Conservation (phyloP, 2,329 filamentous ascomycete genomes). For the Ceratocystis albifundus region DNA sequence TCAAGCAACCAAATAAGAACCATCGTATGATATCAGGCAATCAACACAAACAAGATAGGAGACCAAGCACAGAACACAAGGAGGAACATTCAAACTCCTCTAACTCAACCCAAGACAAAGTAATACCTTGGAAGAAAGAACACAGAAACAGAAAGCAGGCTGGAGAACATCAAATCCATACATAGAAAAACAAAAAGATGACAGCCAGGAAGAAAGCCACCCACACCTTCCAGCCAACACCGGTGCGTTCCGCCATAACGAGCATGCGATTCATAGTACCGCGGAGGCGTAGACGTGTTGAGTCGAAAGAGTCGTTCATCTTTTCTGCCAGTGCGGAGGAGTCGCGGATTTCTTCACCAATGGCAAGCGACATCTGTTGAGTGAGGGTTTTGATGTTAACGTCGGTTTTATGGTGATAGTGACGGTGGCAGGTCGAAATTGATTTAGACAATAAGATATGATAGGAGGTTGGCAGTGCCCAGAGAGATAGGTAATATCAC, state of each 20-base stretch:
- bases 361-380: constrained; percentile 69
- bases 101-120: background rate
- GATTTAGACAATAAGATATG: no score
- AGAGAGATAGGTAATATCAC: background rate
- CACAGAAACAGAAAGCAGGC: background rate
- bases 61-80: constrained; percentile 2
- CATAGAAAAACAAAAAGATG: constrained; percentile 73
- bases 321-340: constrained; percentile 79
- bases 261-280: constrained; percentile 98
- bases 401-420: no score
- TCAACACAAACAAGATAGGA: background rate
- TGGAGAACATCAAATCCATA: constrained; percentile 55
- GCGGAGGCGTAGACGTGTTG: constrained; percentile 63
- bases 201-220: constrained; percentile 77
- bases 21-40: background rate
- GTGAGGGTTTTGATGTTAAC: no score
- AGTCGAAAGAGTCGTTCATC: constrained; percentile 92
- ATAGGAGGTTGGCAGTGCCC: no score
- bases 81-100: background rate
- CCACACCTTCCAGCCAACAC: constrained; percentile 95
- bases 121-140: background rate
- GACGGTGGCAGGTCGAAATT: no score
- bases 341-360: constrained; percentile 89
- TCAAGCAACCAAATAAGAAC: background rate
- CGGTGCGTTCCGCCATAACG: constrained; percentile 84